A percentile compares a stretch with the other conserved stretches of the same genome.
Evolutionary conservation across 2,329 filamentous ascomycete genomes (phyloP).

Genomic region (Trichoderma sp.): DNA sequence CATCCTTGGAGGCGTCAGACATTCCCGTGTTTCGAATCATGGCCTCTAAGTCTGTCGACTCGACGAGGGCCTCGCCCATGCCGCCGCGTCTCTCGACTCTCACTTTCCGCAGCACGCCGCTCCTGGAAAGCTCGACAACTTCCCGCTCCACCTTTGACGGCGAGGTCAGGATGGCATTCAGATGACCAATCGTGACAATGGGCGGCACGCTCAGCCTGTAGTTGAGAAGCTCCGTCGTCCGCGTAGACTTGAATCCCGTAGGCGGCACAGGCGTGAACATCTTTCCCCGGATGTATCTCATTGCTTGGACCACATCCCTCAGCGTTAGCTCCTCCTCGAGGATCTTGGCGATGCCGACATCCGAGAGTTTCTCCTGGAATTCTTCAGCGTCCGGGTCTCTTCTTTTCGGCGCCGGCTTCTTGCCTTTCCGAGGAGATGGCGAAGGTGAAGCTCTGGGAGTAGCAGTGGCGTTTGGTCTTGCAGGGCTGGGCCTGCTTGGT

Average conservation of each 20-base stretch:
- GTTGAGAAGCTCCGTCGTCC: conserved; percentile 66
- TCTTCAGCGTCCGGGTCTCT: conserved; percentile 37
- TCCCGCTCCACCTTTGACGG: conserved; percentile 70
- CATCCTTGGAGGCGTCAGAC: conserved; percentile 50
- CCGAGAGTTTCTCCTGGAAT: conserved; percentile 58
- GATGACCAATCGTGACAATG: conserved; percentile 66
- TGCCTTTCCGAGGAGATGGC: conserved; percentile 37
- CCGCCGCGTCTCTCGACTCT: conserved; percentile 64
- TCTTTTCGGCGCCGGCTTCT: conserved; percentile 33
- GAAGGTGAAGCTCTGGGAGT: conserved; percentile 27
- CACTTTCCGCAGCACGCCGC: conserved; percentile 63
- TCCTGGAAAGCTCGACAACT: conserved; percentile 61
- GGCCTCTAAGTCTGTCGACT: conserved; percentile 58
- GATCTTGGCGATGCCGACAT: conserved; percentile 60
- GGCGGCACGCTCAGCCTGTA: conserved; percentile 63
- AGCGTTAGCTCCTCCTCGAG: conserved; percentile 61
- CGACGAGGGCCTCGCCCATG: conserved; percentile 67
- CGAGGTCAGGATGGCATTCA: conserved; percentile 65
- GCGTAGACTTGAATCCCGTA: conserved; percentile 65
- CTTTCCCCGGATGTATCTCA: conserved; percentile 61
- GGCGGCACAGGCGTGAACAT: conserved; percentile 70
- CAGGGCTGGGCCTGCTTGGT: conserved; percentile 25
- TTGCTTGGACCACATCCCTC: conserved; percentile 66
- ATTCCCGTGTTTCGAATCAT: conserved; percentile 49
- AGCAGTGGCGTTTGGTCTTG: not conserved